Conservation (phyloP, 768 basidiomycete genomes). For the Hydnomerulius pinastri region DNA sequence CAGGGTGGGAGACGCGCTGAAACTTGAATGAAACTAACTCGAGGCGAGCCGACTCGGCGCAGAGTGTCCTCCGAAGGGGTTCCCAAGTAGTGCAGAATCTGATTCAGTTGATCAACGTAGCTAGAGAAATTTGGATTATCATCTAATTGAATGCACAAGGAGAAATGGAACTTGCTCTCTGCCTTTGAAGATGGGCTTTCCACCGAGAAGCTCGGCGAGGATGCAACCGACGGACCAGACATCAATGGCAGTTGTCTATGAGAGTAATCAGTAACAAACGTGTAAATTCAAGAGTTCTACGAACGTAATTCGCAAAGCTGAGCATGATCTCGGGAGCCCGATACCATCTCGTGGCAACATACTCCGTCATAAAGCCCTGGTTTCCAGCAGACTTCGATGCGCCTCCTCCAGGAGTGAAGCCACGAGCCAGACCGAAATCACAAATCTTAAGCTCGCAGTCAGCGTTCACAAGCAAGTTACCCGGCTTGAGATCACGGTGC, state of each 20-base stretch:
- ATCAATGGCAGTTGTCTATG: slow-evolving; percentile 87
- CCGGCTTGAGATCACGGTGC: slow-evolving; percentile 94
- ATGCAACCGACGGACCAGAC: slow-evolving; percentile 98
- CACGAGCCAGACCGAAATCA: slow-evolving; percentile 95
- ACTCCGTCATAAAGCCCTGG: slow-evolving; percentile 99
- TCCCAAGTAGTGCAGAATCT: slow-evolving; percentile 97
- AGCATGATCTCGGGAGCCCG: slow-evolving; percentile 99
- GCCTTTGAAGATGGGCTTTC: slow-evolving; percentile 96
- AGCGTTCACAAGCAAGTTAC: slow-evolving; percentile 94
- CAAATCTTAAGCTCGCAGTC: slow-evolving; percentile 99
- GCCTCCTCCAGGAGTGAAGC: slow-evolving; percentile 84
- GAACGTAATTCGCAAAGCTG: slow-evolving; percentile 91
- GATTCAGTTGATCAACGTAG: slow-evolving; percentile 98
- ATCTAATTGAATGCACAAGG: neutral
- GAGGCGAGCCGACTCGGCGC: slow-evolving; percentile 91
- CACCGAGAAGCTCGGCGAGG: slow-evolving; percentile 87
- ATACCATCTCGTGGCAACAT: slow-evolving; percentile 99
- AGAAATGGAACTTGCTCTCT: slow-evolving; percentile 68
- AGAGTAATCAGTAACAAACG: slow-evolving; percentile 15
- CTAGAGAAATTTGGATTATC: slow-evolving; percentile 38
- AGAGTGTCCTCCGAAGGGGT: slow-evolving; percentile 97
- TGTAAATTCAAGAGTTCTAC: slow-evolving; percentile 25
- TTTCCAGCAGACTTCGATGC: slow-evolving; percentile 73
- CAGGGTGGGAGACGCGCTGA: neutral
- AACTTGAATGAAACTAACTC: slow-evolving; percentile 50